Conservation (phyloP, 2,329 filamentous ascomycete species). For the Ophiobolus disseminans region DNA sequence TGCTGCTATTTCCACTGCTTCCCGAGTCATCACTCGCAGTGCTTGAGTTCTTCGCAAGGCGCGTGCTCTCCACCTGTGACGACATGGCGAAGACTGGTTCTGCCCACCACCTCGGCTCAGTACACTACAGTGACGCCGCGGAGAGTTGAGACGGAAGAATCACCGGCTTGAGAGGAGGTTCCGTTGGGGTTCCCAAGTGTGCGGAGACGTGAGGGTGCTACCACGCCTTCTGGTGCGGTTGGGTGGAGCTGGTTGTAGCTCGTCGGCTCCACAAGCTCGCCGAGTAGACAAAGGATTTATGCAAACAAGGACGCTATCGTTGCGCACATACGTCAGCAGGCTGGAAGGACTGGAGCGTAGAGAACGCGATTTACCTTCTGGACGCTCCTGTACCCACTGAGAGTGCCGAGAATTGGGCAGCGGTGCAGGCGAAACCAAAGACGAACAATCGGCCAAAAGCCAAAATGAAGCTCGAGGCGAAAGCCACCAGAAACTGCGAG, state of each 20-base stretch:
- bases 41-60: conserved; percentile 36
- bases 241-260: conserved; percentile 21
- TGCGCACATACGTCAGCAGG: conserved; percentile 33
- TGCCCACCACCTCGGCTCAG: conserved; percentile 17
- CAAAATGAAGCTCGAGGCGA: no score
- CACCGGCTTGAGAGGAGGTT: conserved; percentile 3
- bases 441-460: no score
- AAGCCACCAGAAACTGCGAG: no score
- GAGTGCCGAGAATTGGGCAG: no score
- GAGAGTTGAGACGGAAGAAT: conserved; percentile 5
- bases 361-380: conserved; percentile 3
- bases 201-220: conserved; percentile 6
- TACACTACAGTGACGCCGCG: conserved; percentile 16
- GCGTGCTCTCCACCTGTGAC: conserved; percentile 30
- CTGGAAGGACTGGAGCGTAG: neutral
- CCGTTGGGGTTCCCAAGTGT: conserved; percentile 2
- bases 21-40: conserved; percentile 39
- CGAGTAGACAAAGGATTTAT: conserved; percentile 31
- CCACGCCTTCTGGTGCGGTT: conserved; percentile 9
- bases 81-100: conserved; percentile 30
- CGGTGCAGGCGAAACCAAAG: no score
- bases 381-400: no score
- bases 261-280: conserved; percentile 21
- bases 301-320: conserved; percentile 27
- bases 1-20: conserved; percentile 37